Base-by-base conservation (phyloP, 2,329 filamentous ascomycete genomes). In the Talaromyces sp. region DNA sequence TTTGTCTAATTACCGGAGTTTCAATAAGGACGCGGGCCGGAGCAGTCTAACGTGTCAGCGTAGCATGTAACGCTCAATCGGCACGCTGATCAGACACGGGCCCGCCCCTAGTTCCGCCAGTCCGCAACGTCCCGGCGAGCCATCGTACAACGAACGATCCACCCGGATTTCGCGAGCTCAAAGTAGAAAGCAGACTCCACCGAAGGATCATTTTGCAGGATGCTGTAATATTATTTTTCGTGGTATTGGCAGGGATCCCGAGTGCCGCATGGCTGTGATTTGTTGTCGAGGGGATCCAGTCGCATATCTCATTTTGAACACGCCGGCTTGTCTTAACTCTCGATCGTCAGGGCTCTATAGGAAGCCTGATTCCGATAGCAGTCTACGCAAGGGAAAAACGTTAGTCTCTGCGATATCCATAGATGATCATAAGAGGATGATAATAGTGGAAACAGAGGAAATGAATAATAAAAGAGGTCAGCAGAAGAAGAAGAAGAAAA, bases 351-450 rank as follows among this genome's bases (percentile, higher is more conserved):
- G 31, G 50, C 63, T 68, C 72, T 79, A 82, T 70, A 82, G 71
- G 72, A 82, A 82, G 67, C 80, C 80, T 59, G 80, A 82, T 72
- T 82, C 80, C 65, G 79, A 81, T 49, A 82, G 74, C 61, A 82
- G 75, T 78, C 78, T 80, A 80, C 77, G 74, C 78, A 79, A 80
- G 76, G 74, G 68, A 67, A 65, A 69, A 70, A 72, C 66, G 70
- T 67, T 69, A 69, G 67, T 64, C 27, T 57, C 50, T 41, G 64
- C 47, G 49, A 35, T 35, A 54, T 33, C 49, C 54, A 58, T 59
- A 45, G 27, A 59, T 59, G 37, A 59, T 59, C 22, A 39, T 59
- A 59, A 41, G 25, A 43, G 31, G 37, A 59, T 15, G 39, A 39
- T 45, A 59, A 59, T 64, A 59, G 25, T 15, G 45, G 62, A 41